Conservation (phyloP, 1,284 basidiomycete genomes). For the Moesziomyces sp. region DNA sequence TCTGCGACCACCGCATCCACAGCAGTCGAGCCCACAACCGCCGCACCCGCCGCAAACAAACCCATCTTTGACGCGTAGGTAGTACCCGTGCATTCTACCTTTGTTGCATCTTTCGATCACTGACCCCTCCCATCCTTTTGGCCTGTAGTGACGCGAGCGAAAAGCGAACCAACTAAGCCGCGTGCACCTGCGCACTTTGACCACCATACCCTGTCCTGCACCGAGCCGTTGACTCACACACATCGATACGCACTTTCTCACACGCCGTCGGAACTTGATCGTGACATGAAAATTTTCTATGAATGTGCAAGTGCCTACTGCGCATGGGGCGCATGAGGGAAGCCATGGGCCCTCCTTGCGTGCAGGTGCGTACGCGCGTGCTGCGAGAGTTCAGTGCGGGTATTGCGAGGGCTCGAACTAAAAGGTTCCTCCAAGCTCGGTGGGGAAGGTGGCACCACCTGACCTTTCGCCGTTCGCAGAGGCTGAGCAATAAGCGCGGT, state of each 20-base stretch:
- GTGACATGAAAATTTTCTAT: too few species aligned
- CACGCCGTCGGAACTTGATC: too few species aligned
- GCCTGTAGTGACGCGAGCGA: constrained; percentile 2
- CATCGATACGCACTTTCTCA: too few species aligned
- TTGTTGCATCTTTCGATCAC: too few species aligned
- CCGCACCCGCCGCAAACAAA: constrained; percentile 9
- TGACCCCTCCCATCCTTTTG: background rate
- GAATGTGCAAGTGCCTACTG: background rate
- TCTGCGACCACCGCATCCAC: constrained; percentile 1
- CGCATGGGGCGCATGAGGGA: background rate
- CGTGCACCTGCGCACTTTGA: too few species aligned
- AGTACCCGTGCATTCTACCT: too few species aligned
- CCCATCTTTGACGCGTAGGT: constrained; percentile 49
- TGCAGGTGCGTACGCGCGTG: constrained; percentile 29
- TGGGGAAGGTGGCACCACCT: constrained; percentile 5
- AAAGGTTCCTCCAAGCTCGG: constrained; percentile 36
- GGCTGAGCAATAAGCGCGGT: constrained; percentile 31
- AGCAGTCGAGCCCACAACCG: constrained; percentile 1
- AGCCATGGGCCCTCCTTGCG: constrained; percentile 2
- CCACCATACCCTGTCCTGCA: too few species aligned
- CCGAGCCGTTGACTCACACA: too few species aligned
- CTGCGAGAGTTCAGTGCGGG: constrained; percentile 19
- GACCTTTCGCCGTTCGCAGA: background rate
- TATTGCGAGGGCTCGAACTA: constrained; percentile 33
- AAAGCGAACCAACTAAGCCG: too few species aligned